Conservation (phyloP, 306 rosid species). For the Sicyos edulis region DNA sequence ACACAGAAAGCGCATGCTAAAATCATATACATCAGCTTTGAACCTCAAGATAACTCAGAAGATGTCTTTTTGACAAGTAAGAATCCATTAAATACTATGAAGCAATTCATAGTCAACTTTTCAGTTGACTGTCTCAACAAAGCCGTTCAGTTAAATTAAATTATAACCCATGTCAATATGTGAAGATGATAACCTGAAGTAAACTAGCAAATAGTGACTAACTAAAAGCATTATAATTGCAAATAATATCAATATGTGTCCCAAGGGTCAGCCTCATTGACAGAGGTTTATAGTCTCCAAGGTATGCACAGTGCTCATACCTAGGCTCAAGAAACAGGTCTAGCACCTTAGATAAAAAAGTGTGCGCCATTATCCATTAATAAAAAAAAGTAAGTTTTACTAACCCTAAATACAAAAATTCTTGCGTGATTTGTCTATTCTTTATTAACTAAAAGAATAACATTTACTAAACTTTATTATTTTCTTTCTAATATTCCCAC, state of each 20-base stretch:
- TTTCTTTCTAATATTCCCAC: too few species aligned
- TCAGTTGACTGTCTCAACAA: neutral
- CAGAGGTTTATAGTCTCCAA: too few species aligned
- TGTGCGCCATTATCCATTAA: too few species aligned
- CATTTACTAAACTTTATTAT: too few species aligned
- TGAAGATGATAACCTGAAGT: neutral
- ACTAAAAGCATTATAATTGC: neutral
- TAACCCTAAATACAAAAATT: too few species aligned
- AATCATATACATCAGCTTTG: constrained; percentile 3
- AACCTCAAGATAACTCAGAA: constrained; percentile 11
- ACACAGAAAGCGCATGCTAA: neutral
- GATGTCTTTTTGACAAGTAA: neutral
- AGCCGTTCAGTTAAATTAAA: neutral
- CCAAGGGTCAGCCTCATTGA: too few species aligned
- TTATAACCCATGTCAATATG: neutral
- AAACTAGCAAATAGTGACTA: neutral
- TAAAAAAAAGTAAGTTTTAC: too few species aligned
- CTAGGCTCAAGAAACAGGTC: too few species aligned
- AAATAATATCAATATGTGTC: neutral
- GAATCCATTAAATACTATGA: neutral
- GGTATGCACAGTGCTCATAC: too few species aligned
- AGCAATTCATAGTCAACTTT: neutral
- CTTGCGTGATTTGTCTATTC: too few species aligned
- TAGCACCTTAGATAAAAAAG: too few species aligned
- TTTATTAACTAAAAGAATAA: too few species aligned